phyloP scores from a whole-genome alignment of 495 filamentous ascomycete genomes.

The Parathielavia appendiculata region DNA sequence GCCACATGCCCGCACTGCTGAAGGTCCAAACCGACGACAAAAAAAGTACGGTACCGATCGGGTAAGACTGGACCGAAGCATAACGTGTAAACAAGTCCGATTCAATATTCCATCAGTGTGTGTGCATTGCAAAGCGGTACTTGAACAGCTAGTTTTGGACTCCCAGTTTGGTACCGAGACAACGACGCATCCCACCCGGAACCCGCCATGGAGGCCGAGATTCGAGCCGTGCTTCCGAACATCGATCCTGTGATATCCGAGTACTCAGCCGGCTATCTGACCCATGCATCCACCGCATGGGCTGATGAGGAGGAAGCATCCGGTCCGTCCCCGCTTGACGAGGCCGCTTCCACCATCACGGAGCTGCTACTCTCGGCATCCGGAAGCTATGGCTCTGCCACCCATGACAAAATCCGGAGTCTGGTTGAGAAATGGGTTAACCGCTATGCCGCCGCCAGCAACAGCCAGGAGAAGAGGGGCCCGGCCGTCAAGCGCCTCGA shows the following conservation, averaged over 20 bases:
- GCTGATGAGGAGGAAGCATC: conserved; percentile 66
- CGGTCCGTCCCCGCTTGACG: conserved; percentile 66
- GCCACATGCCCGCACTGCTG: no score
- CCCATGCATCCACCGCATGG: conserved; percentile 82
- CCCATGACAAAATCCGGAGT: conserved; percentile 69
- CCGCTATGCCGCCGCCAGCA: conserved; percentile 67
- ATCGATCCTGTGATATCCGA: conserved; percentile 87
- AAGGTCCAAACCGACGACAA: no score
- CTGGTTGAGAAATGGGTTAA: conserved; percentile 90
- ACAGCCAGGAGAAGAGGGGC: conserved; percentile 52
- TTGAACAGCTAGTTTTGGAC: conserved; percentile 1
- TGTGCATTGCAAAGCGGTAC: conserved; percentile 20
- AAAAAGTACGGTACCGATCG: no score
- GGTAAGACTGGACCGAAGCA: no score
- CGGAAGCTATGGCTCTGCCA: conserved; percentile 60
- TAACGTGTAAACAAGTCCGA: background rate
- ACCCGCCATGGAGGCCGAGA: conserved; percentile 78
- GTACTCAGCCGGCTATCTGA: conserved; percentile 91
- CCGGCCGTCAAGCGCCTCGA: conserved; percentile 81
- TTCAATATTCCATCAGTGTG: background rate
- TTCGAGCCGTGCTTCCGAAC: conserved; percentile 77
- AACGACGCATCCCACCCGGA: background rate
- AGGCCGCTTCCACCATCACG: conserved; percentile 78
- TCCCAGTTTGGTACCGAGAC: background rate
- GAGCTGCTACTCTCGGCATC: conserved; percentile 87